Conservation (phyloP, 169 alveolate species). For the Eimeria mitis region DNA sequence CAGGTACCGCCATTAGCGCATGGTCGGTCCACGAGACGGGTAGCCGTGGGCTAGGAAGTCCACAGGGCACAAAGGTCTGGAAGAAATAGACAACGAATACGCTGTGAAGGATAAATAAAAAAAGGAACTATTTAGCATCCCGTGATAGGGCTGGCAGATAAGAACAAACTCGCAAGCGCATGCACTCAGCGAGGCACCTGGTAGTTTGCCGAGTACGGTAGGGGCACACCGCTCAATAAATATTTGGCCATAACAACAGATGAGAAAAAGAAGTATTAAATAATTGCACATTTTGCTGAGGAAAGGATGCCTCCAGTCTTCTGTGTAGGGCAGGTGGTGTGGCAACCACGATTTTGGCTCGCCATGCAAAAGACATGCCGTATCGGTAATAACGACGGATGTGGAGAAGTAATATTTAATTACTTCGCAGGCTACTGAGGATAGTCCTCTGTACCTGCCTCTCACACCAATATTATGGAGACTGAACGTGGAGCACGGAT, state of each 20-base stretch:
- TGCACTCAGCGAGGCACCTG: background rate
- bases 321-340: too few relatives aligned
- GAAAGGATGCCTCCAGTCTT: too few relatives aligned
- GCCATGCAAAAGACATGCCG: background rate
- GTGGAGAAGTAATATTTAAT: background rate
- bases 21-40: background rate
- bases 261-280: too few relatives aligned
- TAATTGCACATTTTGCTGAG: too few relatives aligned
- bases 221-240: too few relatives aligned
- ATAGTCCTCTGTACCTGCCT: background rate
- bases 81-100: background rate
- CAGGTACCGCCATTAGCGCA: background rate
- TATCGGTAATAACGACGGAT: background rate
- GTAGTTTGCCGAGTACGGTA: background rate
- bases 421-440: background rate
- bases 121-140: background rate
- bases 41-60: background rate
- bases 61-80: background rate
- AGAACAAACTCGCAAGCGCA: background rate
- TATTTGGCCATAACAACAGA: too few relatives aligned
- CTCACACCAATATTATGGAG: too few relatives aligned
- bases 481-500: background rate
- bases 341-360: background rate
- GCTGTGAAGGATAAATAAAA: background rate
- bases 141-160: background rate